Evolutionary conservation across 768 basidiomycete species (phyloP).

Genomic region (Serpula lacrymans): DNA sequence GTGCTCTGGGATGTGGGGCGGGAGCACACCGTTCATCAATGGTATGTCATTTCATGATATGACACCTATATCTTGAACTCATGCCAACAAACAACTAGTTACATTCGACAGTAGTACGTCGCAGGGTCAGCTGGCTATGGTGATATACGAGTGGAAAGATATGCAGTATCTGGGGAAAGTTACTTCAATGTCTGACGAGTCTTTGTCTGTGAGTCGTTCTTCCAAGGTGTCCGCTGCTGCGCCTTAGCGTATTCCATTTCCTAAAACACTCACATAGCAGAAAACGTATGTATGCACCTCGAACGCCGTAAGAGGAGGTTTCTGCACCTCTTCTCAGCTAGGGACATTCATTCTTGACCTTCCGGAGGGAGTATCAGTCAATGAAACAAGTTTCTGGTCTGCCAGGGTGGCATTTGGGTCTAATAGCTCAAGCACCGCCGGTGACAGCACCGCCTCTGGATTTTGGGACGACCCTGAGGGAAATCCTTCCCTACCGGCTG

Average conservation of each 20-base stretch:
- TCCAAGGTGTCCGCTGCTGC: conserved; percentile 1
- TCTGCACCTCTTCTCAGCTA: conserved; percentile 66
- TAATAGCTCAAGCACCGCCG: conserved; percentile 12
- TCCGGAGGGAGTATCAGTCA: conserved; percentile 55
- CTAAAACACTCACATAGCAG: conserved; percentile 44
- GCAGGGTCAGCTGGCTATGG: conserved; percentile 86
- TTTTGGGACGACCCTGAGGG: conserved; percentile 62
- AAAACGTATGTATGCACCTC: conserved; percentile 94
- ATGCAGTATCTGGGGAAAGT: conserved; percentile 76
- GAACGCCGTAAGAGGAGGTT: conserved; percentile 64
- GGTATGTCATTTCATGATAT: conserved; percentile 52
- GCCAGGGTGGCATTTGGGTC: conserved; percentile 65
- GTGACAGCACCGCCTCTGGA: conserved; percentile 29
- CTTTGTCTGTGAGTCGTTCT: conserved; percentile 57
- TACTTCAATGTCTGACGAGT: conserved; percentile 49
- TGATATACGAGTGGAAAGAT: conserved; percentile 96
- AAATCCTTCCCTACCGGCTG: conserved; percentile 51
- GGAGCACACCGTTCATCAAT: conserved; percentile 75
- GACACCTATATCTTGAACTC: conserved; percentile 4
- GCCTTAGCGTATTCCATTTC: conserved; percentile 5
- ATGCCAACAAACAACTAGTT: conserved; percentile 35
- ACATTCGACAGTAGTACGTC: conserved; percentile 69
- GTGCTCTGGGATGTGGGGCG: conserved; percentile 95
- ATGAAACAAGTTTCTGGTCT: conserved; percentile 86
- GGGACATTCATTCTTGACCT: conserved; percentile 90